phyloP scores from a whole-genome alignment of 1,139 yeast species.

The Candida sanyaensis region DNA sequence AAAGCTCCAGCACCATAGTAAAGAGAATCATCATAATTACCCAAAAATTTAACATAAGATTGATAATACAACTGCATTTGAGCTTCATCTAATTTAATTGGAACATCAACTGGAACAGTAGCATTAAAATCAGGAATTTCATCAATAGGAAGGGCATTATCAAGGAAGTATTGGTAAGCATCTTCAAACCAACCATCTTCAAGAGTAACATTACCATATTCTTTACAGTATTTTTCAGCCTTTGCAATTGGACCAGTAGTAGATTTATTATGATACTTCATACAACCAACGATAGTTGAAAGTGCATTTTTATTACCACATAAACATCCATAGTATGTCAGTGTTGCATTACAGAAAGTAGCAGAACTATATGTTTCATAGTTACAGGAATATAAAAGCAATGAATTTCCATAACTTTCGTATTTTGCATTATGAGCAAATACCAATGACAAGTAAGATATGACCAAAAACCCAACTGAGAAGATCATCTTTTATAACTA shows the following conservation, averaged over 20 bases:
- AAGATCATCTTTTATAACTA: conserved; percentile 20
- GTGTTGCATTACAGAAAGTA: conserved; percentile 23
- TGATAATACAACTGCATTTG: conserved; percentile 15
- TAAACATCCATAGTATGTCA: conserved; percentile 19
- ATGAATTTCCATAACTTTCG: not conserved
- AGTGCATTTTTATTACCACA: conserved; percentile 37
- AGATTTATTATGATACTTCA: conserved; percentile 18
- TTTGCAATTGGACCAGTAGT: conserved; percentile 23
- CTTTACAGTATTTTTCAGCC: conserved; percentile 24
- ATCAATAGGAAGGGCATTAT: conserved; percentile 18
- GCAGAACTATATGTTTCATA: conserved; percentile 26
- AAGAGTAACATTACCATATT: conserved; percentile 16
- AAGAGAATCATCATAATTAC: conserved; percentile 39
- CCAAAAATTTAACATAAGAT: conserved; percentile 29
- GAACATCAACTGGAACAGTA: conserved; percentile 21
- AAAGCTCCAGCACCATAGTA: conserved; percentile 49
- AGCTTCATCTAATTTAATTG: conserved; percentile 21
- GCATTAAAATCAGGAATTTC: conserved; percentile 26
- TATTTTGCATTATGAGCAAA: conserved; percentile 13
- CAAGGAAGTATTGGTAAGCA: conserved; percentile 19
- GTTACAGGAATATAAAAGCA: conserved; percentile 26
- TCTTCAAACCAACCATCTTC: conserved; percentile 18
- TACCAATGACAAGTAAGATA: conserved; percentile 37
- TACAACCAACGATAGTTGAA: conserved; percentile 41
- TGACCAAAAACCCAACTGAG: conserved; percentile 31